These are phyloP conservation scores for Trebouxia gelatinosa DNA, from an alignment of 163 green algal species.

Conservation along the genomic window DNA sequence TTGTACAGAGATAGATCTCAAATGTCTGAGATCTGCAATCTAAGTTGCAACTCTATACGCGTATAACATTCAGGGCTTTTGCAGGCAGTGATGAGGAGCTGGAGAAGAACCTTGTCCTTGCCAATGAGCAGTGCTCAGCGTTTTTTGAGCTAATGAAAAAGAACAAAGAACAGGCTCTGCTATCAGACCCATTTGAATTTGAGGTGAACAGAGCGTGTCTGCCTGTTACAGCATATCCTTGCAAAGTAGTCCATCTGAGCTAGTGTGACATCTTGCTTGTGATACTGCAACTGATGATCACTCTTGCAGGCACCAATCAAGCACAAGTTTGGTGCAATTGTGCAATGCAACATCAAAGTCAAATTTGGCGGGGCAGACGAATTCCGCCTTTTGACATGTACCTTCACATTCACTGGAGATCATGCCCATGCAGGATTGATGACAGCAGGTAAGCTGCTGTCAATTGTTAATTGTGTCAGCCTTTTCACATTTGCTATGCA, in stretches of 20 bases:
- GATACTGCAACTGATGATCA: not conserved
- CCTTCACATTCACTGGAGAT: conserved; percentile 11
- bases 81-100: conserved; percentile 3
- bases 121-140: not conserved
- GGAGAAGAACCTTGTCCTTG: not conserved
- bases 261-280: not conserved
- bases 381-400: conserved; percentile 10
- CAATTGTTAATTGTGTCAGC: no score
- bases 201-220: not conserved
- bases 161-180: conserved; percentile 5
- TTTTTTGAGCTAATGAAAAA: conserved; percentile 12
- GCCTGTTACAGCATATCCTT: not conserved
- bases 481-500: no score
- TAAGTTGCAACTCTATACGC: not conserved
- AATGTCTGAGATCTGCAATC: not conserved
- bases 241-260: not conserved
- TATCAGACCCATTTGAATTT: conserved; percentile 6
- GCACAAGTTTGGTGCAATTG: conserved; percentile 7
- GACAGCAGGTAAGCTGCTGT: conserved; percentile 13
- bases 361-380: conserved; percentile 18
- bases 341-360: not conserved
- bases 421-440: not conserved
- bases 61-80: not conserved
- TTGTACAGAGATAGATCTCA: not conserved
- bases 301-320: conserved; percentile 3